A percentile compares a stretch with the other conserved stretches of the same genome.
These are phyloP conservation scores for Chimonanthus praecox DNA, from an alignment of 164 flowering plant genomes.

Conservation along the genomic window DNA sequence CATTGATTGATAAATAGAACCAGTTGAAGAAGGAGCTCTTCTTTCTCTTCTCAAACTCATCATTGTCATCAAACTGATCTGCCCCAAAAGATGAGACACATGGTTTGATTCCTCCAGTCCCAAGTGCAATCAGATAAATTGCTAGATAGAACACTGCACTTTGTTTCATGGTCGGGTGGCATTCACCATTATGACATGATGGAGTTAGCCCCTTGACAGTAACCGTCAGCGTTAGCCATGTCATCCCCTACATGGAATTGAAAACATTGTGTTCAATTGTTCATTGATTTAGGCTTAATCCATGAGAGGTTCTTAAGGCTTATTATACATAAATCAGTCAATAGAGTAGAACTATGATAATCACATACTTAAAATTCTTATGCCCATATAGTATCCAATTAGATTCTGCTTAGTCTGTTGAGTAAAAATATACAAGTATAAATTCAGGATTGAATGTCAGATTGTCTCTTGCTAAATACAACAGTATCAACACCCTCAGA, in stretches of 20 bases:
- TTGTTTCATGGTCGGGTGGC: constrained; percentile 20
- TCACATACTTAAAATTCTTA: neutral
- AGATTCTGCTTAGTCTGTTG: no score
- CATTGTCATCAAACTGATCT: constrained; percentile 24
- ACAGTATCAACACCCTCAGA: no score
- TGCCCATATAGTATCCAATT: neutral
- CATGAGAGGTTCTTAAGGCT: neutral
- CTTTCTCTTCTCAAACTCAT: constrained; percentile 23
- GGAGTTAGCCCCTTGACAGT: constrained; percentile 57
- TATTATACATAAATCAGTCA: neutral
- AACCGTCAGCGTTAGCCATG: constrained; percentile 53
- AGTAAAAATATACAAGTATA: no score
- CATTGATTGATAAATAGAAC: constrained; percentile 23
- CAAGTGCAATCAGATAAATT: constrained; percentile 26
- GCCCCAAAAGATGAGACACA: no score
- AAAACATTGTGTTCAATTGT: no score
- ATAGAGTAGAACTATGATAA: neutral
- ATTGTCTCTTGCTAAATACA: no score
- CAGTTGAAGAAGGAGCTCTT: no score
- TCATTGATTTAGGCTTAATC: neutral
- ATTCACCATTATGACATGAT: constrained; percentile 27
- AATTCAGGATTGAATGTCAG: no score
- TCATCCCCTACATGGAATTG: constrained; percentile 44
- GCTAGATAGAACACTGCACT: constrained; percentile 15
- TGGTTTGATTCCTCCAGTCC: constrained; percentile 26